These are phyloP conservation scores for Wickerhamiella alocasiicola DNA, from an alignment of 805 yeast species.

Conservation along the genomic window DNA sequence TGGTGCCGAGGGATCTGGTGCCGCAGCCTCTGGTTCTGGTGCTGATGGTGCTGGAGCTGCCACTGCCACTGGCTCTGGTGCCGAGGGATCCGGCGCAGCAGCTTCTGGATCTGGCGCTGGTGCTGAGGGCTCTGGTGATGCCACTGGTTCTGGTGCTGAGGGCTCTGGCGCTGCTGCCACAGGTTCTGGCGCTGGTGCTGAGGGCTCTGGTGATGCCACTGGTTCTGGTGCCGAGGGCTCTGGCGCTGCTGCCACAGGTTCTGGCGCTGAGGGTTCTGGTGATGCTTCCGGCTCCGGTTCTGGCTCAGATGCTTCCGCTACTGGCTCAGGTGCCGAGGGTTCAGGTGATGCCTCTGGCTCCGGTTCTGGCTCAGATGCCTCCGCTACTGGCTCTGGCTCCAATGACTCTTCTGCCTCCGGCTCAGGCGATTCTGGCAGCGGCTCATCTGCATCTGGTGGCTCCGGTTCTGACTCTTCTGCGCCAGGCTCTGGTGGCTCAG, in stretches of 20 bases:
- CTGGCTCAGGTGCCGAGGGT: background rate
- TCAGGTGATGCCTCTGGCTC: background rate
- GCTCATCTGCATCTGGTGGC: background rate
- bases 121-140: constrained; percentile 1
- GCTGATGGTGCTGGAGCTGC: background rate
- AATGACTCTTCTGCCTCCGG: background rate
- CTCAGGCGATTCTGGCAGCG: constrained; percentile 4
- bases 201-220: background rate
- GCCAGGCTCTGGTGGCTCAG: background rate
- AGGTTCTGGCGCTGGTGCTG: constrained; percentile 7
- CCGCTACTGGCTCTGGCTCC: background rate
- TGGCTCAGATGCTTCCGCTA: background rate
- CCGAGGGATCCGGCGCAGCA: too few relatives aligned
- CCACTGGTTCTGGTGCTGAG: background rate
- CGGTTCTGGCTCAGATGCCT: background rate
- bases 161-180: background rate
- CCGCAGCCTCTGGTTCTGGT: constrained; percentile 1
- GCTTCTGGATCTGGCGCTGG: constrained; percentile 6
- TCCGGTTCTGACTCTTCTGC: constrained; percentile 4
- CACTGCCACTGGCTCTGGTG: constrained; percentile 4
- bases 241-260: background rate
- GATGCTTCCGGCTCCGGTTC: background rate
- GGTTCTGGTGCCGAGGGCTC: constrained; percentile 1
- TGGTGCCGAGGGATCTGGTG: constrained; percentile 1
- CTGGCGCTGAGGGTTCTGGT: background rate